Percentiles rank a stretch among this genome's conserved stretches.
These are phyloP conservation scores for Lachnellula arida DNA, from an alignment of 2,329 filamentous ascomycete species.

Conservation along the genomic window DNA sequence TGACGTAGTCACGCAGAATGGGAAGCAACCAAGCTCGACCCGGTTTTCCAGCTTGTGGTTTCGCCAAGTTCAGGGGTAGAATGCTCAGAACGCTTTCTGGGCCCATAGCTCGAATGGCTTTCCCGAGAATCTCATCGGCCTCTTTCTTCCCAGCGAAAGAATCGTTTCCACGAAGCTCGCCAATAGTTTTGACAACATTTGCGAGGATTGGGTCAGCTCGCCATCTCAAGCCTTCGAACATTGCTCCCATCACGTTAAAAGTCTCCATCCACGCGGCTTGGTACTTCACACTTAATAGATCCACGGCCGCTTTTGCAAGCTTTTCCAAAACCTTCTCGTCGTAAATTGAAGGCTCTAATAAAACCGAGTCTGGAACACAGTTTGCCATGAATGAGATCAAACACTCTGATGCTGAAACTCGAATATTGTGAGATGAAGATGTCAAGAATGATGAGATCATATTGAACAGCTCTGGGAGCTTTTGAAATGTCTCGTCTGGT, in stretches of 20 bases:
- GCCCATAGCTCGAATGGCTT: constrained; percentile 85
- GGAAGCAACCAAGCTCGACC: constrained; percentile 94
- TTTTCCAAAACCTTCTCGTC: constrained; percentile 88
- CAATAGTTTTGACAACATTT: constrained; percentile 71
- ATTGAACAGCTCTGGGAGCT: constrained; percentile 78
- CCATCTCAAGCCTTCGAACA: constrained; percentile 87
- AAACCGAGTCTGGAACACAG: constrained; percentile 76
- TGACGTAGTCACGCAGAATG: constrained; percentile 80
- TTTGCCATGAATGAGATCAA: constrained; percentile 89
- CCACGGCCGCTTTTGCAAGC: constrained; percentile 66
- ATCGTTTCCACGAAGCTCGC: constrained; percentile 81
- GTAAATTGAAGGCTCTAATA: constrained; percentile 84
- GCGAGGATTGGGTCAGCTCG: constrained; percentile 73
- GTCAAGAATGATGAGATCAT: constrained; percentile 78
- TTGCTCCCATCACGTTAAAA: constrained; percentile 79
- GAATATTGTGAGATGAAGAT: constrained; percentile 86
- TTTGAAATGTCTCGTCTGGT: constrained; percentile 86
- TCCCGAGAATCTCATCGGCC: constrained; percentile 83
- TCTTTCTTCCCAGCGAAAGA: constrained; percentile 93
- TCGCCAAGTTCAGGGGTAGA: constrained; percentile 79
- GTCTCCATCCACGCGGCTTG: constrained; percentile 94
- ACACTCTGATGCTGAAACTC: constrained; percentile 91
- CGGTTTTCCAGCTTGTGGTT: constrained; percentile 69
- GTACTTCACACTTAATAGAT: constrained; percentile 82
- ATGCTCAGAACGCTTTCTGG: constrained; percentile 77